A percentile compares a stretch with the other conserved stretches of the same genome.
Evolutionary conservation across 352 stramenopile genomes (phyloP).

Genomic region (Globisporangium canariense): DNA sequence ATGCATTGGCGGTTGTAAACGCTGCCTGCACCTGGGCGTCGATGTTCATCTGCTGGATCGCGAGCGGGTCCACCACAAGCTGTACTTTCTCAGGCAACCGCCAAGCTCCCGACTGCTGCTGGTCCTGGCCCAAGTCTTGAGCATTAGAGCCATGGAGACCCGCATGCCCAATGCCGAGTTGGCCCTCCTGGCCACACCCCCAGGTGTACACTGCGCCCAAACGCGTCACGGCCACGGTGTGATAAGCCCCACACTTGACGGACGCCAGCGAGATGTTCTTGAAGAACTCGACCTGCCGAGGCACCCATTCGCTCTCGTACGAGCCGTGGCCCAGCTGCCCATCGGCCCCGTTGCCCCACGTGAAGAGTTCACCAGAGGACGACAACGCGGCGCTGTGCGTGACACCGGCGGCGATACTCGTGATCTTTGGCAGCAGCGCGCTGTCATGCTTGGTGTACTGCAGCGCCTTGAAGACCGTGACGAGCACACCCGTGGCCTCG

Average conservation of each 20-base stretch:
- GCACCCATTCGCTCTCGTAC: slow-evolving; percentile 55
- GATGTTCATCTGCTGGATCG: slow-evolving; percentile 28
- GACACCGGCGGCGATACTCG: slow-evolving; percentile 36
- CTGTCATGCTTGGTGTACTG: background rate
- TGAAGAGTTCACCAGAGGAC: slow-evolving; percentile 51
- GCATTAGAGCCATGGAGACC: background rate
- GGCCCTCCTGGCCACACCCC: slow-evolving; percentile 45
- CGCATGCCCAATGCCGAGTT: slow-evolving; percentile 32
- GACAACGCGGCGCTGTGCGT: slow-evolving; percentile 54
- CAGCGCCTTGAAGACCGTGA: slow-evolving; percentile 30
- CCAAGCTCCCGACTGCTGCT: background rate
- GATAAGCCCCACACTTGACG: slow-evolving; percentile 34
- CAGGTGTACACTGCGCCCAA: slow-evolving; percentile 54
- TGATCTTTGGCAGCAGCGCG: slow-evolving; percentile 28
- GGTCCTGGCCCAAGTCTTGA: background rate
- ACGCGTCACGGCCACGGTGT: slow-evolving; percentile 49
- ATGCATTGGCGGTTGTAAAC: background rate
- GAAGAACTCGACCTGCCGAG: slow-evolving; percentile 50
- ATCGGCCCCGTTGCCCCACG: slow-evolving; percentile 56
- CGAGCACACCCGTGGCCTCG: slow-evolving; percentile 32
- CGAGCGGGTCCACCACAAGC: slow-evolving; percentile 20
- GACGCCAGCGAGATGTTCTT: slow-evolving; percentile 26
- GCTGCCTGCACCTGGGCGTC: slow-evolving; percentile 21
- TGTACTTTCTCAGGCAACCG: slow-evolving; percentile 18
- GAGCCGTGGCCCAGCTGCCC: slow-evolving; percentile 54